Evolutionary conservation across 2,329 filamentous ascomycete species (phyloP), one percentile per base, ranked within the genome.

Genomic region (Claviceps pazoutovae): DNA sequence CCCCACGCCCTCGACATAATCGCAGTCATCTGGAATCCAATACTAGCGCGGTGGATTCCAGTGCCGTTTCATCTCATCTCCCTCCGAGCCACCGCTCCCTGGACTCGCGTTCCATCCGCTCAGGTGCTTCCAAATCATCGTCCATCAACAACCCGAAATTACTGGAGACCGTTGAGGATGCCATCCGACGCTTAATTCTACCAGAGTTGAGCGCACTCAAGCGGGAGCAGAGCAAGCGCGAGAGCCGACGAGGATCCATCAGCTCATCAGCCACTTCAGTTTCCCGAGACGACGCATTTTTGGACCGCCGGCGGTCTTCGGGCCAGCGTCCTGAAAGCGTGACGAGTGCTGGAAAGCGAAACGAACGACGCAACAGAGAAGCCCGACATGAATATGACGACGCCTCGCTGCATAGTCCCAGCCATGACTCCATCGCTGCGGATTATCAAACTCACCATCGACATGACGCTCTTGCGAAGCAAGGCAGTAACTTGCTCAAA

Each of bases 81-180:
- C 70, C 75, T 6, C 69, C 73, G 37, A 79, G 73, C 62, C 76
- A 80, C 57, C 74, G 75, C 46, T 80, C 77, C 0, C 66, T 73
- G 53, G 76, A 79, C 57, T 72, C 75, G 55, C 72, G 77, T 61
- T 78, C 76, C 37, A 66, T 72, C 54, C 72, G 71, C 51, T 76
- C 74, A 0, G 70, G 68, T 7, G 67, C 67, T 23, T 80, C 78
- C 30, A 79, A 76, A 51, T 87, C 88, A 3, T 91, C 87, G 2
- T 91, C 87, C 0, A 87, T 94, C 64, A 95, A 94, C 68, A 95
- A 96, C 61, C 90, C 90, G 0, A 93, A 88, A 63, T 71, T 96
- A 2, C 76, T 96, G 2, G 87, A 93, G 61, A 93, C 89, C 0
- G 90, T 96, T 3, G 90, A 96, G 68, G 89, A 95, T 68, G 89